Conservation (phyloP, 345 rosid genomes). For the Noccaea caerulescens region DNA sequence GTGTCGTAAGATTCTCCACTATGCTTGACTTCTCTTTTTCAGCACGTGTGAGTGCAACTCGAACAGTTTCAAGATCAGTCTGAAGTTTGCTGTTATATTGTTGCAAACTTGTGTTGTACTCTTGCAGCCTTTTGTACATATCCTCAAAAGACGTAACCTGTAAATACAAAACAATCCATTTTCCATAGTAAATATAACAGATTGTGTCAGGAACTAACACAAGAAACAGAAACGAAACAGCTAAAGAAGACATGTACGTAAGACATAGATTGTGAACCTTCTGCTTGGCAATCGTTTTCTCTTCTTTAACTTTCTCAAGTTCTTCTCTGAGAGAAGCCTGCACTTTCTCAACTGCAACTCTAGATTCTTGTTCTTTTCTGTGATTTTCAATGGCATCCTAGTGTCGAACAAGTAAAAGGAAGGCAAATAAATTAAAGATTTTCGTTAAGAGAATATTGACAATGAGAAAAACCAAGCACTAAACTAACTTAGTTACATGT, state of each 20-base stretch:
- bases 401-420: slow-evolving; percentile 17
- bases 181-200: neutral
- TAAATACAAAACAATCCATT: slow-evolving; percentile 21
- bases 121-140: slow-evolving; percentile 76
- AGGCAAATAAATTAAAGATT: neutral
- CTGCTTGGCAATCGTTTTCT: slow-evolving; percentile 62
- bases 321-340: slow-evolving; percentile 67
- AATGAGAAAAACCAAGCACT: neutral
- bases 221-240: slow-evolving; percentile 1
- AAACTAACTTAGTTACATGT: slow-evolving; percentile 42
- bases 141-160: slow-evolving; percentile 73
- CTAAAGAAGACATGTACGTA: neutral
- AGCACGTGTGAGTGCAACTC: slow-evolving; percentile 62
- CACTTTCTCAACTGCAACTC: slow-evolving; percentile 64
- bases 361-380: slow-evolving; percentile 62
- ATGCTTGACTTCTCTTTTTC: slow-evolving; percentile 80
- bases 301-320: slow-evolving; percentile 69
- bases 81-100: slow-evolving; percentile 83
- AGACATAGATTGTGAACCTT: slow-evolving; percentile 51
- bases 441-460: neutral
- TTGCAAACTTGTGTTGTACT: slow-evolving; percentile 83
- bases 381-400: slow-evolving; percentile 72
- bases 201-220: neutral
- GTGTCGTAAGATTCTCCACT: slow-evolving; percentile 74
- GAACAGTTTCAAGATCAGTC: slow-evolving; percentile 60